These are phyloP conservation scores for Thymus mandschuricus DNA, from an alignment of 257 asterid genomes.

Conservation along the genomic window DNA sequence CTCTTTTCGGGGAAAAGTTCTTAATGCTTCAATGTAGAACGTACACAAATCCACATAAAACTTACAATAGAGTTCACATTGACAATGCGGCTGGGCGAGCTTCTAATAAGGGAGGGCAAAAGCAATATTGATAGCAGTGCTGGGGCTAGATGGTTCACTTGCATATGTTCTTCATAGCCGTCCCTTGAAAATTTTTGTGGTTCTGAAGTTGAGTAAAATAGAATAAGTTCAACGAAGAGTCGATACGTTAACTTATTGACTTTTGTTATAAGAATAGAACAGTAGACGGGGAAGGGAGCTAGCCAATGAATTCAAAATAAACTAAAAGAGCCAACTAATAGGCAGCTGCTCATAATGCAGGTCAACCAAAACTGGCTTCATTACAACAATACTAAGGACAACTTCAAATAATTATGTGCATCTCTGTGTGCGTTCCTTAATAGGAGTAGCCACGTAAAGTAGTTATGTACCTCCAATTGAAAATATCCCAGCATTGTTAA, in stretches of 20 bases:
- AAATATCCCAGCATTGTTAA: conserved; percentile 95
- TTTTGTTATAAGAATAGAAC: conserved; percentile 17
- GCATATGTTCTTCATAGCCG: conserved; percentile 92
- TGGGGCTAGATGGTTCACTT: conserved; percentile 99
- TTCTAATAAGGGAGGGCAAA: conserved; percentile 89
- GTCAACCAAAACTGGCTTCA: conserved; percentile 21
- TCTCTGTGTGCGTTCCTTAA: background rate
- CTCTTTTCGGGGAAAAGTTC: conserved; percentile 3
- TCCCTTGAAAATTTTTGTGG: conserved; percentile 86
- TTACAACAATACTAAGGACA: conserved; percentile 10
- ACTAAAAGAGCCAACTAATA: background rate
- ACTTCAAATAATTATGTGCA: background rate
- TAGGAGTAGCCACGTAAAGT: background rate
- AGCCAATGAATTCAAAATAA: background rate
- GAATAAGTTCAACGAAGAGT: conserved; percentile 26
- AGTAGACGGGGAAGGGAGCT: background rate
- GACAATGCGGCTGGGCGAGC: conserved; percentile 92
- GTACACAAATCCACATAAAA: conserved; percentile 32
- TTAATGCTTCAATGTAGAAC: conserved; percentile 18
- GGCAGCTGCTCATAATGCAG: conserved; percentile 6
- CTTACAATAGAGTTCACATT: conserved; percentile 91
- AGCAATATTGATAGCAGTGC: conserved; percentile 87
- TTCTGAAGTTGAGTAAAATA: conserved; percentile 50
- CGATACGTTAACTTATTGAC: conserved; percentile 8
- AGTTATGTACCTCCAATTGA: conserved; percentile 66